These are phyloP conservation scores for Ramaria sp. DNA, from an alignment of 768 basidiomycete genomes.

Conservation along the genomic window DNA sequence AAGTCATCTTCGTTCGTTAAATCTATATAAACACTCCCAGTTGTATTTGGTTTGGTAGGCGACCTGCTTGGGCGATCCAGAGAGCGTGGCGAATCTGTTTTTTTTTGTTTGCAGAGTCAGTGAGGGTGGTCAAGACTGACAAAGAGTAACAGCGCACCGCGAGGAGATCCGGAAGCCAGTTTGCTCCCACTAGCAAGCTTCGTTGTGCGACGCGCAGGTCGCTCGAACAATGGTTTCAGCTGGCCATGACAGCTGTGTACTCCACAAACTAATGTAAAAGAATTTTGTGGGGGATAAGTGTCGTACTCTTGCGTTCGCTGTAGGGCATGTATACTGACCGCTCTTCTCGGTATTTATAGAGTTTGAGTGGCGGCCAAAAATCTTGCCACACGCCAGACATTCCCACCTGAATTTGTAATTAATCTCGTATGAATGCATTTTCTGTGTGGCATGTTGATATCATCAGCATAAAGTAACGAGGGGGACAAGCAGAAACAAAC, in stretches of 20 bases:
- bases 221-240: slow-evolving; percentile 4
- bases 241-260: background rate
- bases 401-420: slow-evolving; percentile 67
- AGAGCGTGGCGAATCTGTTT: background rate
- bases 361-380: slow-evolving; percentile 29
- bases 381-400: slow-evolving; percentile 52
- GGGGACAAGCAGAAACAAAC: slow-evolving; percentile 24
- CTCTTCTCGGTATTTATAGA: slow-evolving; percentile 1
- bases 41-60: background rate
- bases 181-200: background rate
- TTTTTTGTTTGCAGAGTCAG: background rate
- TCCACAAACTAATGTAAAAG: background rate
- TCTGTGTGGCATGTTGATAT: slow-evolving; percentile 27
- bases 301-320: too few relatives aligned
- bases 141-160: background rate
- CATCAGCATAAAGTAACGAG: background rate
- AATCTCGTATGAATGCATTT: slow-evolving; percentile 67
- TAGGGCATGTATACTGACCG: background rate
- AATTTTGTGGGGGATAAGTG: background rate
- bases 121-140: too few relatives aligned
- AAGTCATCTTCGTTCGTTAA: background rate
- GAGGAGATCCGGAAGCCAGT: background rate
- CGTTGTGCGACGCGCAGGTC: background rate
- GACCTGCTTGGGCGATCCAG: background rate
- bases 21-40: background rate